Percentiles rank a stretch among this genome's conserved stretches.
These are phyloP conservation scores for Aspergillus taichungensis DNA, from an alignment of 495 filamentous ascomycete species.

Conservation along the genomic window DNA sequence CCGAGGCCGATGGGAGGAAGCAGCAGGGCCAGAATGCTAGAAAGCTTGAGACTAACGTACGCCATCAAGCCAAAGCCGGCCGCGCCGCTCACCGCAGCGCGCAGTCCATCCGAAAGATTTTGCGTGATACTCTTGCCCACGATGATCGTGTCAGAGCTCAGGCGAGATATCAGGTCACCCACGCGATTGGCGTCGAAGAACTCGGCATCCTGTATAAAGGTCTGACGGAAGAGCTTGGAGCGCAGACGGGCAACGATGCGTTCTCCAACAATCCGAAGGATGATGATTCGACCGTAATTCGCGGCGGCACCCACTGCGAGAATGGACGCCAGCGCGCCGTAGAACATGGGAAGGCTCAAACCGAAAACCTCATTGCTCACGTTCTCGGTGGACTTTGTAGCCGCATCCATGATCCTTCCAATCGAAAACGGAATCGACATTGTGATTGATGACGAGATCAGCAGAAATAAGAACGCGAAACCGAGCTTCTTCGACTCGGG, in stretches of 20 bases:
- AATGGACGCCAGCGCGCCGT: conserved; percentile 60
- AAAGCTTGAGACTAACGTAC: conserved; percentile 86
- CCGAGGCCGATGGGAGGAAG: conserved; percentile 88
- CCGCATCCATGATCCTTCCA: conserved; percentile 86
- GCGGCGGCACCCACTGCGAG: conserved; percentile 67
- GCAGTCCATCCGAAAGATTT: conserved; percentile 88
- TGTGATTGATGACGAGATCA: conserved; percentile 81
- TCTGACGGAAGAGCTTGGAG: conserved; percentile 81
- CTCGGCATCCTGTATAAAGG: conserved; percentile 90
- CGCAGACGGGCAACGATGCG: conserved; percentile 83
- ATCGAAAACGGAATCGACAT: conserved; percentile 96
- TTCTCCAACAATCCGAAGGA: conserved; percentile 92
- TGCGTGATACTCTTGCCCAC: conserved; percentile 98
- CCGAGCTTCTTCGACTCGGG: conserved; percentile 75
- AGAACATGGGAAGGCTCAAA: conserved; percentile 66
- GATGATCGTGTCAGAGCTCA: conserved; percentile 93
- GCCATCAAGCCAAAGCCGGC: conserved; percentile 88
- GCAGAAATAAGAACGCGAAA: conserved; percentile 70
- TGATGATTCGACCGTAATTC: conserved; percentile 90
- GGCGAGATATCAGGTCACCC: conserved; percentile 88
- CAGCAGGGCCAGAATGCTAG: conserved; percentile 73
- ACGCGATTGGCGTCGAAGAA: conserved; percentile 98
- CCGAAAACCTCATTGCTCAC: conserved; percentile 57
- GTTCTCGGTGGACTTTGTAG: conserved; percentile 48
- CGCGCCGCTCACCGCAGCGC: conserved; percentile 75